Conservation (phyloP, 257 asterid species). For the Orobanche coerulescens region DNA sequence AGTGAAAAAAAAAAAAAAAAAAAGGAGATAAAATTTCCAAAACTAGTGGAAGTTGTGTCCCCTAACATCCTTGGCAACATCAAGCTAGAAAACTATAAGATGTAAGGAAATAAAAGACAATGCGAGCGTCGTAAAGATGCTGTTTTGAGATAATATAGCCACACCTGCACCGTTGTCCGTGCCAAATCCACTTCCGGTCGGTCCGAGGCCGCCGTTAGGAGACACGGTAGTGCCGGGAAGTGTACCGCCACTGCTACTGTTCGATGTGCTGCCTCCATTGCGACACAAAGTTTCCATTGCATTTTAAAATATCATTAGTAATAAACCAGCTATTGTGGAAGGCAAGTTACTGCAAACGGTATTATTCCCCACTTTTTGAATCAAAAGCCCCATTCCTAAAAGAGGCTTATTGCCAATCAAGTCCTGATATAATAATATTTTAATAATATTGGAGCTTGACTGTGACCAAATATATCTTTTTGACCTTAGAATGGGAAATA, state of each 20-base stretch:
- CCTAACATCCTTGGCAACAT: constrained; percentile 21
- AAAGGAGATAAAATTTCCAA: neutral
- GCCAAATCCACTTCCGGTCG: constrained; percentile 23
- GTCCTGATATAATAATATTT: constrained; percentile 29
- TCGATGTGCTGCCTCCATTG: neutral
- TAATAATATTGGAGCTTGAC: constrained; percentile 23
- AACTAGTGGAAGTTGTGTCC: neutral
- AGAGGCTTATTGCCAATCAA: too few relatives aligned
- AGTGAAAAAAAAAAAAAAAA: constrained; percentile 17
- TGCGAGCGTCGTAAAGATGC: constrained; percentile 5
- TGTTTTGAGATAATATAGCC: constrained; percentile 2
- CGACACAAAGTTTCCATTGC: neutral
- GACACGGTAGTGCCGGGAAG: constrained; percentile 22
- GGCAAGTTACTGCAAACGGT: too few relatives aligned
- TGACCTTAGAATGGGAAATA: constrained; percentile 6
- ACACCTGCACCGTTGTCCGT: constrained; percentile 14
- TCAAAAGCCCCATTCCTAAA: too few relatives aligned
- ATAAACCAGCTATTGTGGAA: too few relatives aligned
- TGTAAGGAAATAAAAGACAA: constrained; percentile 17
- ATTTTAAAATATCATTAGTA: neutral
- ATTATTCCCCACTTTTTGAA: too few relatives aligned
- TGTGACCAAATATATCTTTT: neutral
- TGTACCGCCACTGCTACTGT: constrained; percentile 1
- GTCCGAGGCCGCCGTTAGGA: constrained; percentile 21
- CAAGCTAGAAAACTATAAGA: constrained; percentile 24